Evolutionary conservation across 768 basidiomycete genomes (phyloP).

Genomic region (Boletus tomentosulus): DNA sequence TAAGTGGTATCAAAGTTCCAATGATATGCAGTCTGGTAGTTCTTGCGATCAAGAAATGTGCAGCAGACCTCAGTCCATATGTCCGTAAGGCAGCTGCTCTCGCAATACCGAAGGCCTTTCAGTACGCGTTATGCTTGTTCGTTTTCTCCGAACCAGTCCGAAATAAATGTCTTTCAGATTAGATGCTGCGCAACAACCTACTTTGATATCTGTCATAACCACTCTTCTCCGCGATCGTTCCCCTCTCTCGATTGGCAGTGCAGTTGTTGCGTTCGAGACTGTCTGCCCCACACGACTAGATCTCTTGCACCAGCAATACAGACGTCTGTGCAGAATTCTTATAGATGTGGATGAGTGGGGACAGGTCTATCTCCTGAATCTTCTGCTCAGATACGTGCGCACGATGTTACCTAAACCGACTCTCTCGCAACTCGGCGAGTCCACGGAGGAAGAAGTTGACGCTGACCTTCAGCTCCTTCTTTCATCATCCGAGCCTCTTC

Average conservation of each 20-base stretch:
- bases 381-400: slow-evolving; percentile 79
- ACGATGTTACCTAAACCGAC: slow-evolving; percentile 73
- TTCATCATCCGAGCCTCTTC: slow-evolving; percentile 65
- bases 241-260: slow-evolving; percentile 83
- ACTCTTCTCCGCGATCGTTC: slow-evolving; percentile 69
- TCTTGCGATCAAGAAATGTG: slow-evolving; percentile 88
- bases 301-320: slow-evolving; percentile 83
- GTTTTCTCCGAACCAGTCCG: background rate
- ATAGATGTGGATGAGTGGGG: slow-evolving; percentile 98
- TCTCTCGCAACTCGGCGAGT: slow-evolving; percentile 27
- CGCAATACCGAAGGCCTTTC: slow-evolving; percentile 82
- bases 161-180: slow-evolving; percentile 45
- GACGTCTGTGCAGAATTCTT: slow-evolving; percentile 77
- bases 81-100: slow-evolving; percentile 91
- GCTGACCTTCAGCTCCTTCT: slow-evolving; percentile 74
- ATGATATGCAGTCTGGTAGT: slow-evolving; percentile 85
- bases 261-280: slow-evolving; percentile 78
- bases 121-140: slow-evolving; percentile 42
- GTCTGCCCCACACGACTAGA: slow-evolving; percentile 87
- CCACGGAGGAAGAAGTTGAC: slow-evolving; percentile 63
- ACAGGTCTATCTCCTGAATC: slow-evolving; percentile 72
- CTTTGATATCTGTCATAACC: slow-evolving; percentile 65
- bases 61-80: slow-evolving; percentile 88
- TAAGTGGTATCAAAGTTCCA: slow-evolving; percentile 87
- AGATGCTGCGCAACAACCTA: slow-evolving; percentile 65